phyloP scores from a whole-genome alignment of 73 alveolate genomes.

The Tetrahymena borealis region DNA sequence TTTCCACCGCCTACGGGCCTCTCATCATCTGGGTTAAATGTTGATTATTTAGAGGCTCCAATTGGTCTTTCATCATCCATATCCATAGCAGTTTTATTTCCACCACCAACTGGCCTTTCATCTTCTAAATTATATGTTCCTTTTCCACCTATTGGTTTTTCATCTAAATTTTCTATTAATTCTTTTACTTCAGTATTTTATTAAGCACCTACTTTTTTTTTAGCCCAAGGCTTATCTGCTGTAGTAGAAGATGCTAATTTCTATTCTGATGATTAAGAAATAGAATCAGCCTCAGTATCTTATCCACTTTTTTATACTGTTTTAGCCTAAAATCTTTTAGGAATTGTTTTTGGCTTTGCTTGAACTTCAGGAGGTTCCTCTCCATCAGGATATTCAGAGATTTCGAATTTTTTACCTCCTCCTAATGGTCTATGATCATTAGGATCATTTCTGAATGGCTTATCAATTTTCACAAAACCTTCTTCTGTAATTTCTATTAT shows the following conservation, averaged over 20 bases:
- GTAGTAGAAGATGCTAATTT: neutral
- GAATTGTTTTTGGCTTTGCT: slow-evolving; percentile 7
- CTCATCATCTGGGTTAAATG: neutral
- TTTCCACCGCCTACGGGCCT: neutral
- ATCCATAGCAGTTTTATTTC: neutral
- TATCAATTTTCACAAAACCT: neutral
- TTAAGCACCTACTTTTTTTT: neutral
- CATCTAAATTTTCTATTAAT: neutral
- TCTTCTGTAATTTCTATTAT: neutral
- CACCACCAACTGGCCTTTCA: neutral
- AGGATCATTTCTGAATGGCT: neutral
- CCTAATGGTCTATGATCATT: slow-evolving; percentile 38
- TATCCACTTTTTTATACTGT: slow-evolving; percentile 3
- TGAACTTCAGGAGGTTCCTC: slow-evolving; percentile 20
- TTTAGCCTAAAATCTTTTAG: slow-evolving; percentile 19
- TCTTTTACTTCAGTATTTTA: neutral
- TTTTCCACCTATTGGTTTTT: neutral
- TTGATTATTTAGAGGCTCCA: neutral
- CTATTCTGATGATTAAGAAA: neutral
- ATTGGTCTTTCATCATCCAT: neutral
- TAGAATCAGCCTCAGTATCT: neutral
- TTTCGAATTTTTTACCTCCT: slow-evolving; percentile 37
- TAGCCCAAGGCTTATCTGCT: neutral
- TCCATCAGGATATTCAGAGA: slow-evolving; percentile 39
- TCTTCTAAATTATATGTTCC: neutral